Conservation (phyloP, 306 rosid species). For the Betula pendula region DNA sequence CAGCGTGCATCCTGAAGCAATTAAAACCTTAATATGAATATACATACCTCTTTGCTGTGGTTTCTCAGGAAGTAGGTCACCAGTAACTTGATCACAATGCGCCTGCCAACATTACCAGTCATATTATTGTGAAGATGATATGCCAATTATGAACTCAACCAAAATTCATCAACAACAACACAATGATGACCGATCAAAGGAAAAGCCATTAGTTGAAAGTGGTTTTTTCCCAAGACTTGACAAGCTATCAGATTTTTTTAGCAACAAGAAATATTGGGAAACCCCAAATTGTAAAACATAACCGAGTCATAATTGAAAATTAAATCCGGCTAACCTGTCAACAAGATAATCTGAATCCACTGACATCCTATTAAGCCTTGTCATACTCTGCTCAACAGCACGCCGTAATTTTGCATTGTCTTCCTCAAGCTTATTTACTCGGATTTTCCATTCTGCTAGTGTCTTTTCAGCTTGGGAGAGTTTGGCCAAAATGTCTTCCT, state of each 20-base stretch:
- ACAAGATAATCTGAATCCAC: constrained; percentile 96
- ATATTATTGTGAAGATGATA: constrained; percentile 19
- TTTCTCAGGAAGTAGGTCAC: constrained; percentile 89
- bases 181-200: background rate
- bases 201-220: background rate
- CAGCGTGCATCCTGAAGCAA: constrained; percentile 17
- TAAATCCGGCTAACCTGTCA: constrained; percentile 68
- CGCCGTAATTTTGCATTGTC: constrained; percentile 87
- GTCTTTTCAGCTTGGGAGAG: constrained; percentile 74
- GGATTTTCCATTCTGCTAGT: constrained; percentile 74
- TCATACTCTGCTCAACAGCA: constrained; percentile 95
- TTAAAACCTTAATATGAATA: constrained; percentile 1
- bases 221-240: background rate
- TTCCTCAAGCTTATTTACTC: constrained; percentile 89
- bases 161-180: constrained; percentile 15
- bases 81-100: constrained; percentile 89
- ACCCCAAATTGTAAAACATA: constrained; percentile 10
- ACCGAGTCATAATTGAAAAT: constrained; percentile 16
- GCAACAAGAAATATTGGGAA: constrained; percentile 8
- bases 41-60: constrained; percentile 91
- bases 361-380: constrained; percentile 94
- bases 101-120: constrained; percentile 63
- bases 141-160: background rate
- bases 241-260: constrained; percentile 2
- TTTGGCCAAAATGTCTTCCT: constrained; percentile 66